Base-by-base conservation (phyloP, 441 rosid species). In the Erodium texanum region DNA sequence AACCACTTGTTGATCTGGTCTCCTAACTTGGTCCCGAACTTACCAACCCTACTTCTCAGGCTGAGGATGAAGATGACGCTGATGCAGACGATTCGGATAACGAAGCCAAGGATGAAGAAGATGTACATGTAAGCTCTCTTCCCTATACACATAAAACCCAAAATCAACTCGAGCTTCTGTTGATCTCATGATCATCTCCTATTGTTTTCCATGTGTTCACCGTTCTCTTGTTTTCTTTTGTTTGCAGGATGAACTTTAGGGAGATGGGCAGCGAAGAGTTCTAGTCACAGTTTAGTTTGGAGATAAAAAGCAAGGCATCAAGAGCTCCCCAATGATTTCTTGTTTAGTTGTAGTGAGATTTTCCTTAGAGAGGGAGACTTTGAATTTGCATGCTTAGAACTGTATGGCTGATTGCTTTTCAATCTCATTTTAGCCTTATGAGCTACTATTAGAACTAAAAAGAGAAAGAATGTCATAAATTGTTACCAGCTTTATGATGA, bases 201-300 rank as follows among this genome's bases (percentile, higher is more conserved):
- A 7, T 19, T 2, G 62, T 20, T 56, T 56, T 56, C 24, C 62
- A 56, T 56, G 3, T 20, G 62, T 2, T 56, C 3, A 24, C 56
- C 62, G 8, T 8, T 22, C 52, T n/a, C 1, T 1, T 29, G n/a
- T 1, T 18, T 41, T 0, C 1, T 64, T n/a, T 11, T n/a, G 3
- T 64, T 70, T 29, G 64, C 85, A 90, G 96, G 97, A 91, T 71
- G 97, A 91, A 84, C 91, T 91, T 56, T 91, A 82, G 78, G 78
- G 29, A 41, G 56, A 34, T 7, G 38, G 38, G 38, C 38, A 34
- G n/a, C n/a, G n/a, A n/a, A n/a, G n/a, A n/a, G n/a, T n/a, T n/a
- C n/a, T n/a, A n/a, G 38, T 34, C 38, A 34, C 9, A 34, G 8
- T 34, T 34, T 34, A 34, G 15, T 52, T 34, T 24, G 73, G 70